Conservation (phyloP, 352 stramenopile species). For the Globisporangium mamillatum region DNA sequence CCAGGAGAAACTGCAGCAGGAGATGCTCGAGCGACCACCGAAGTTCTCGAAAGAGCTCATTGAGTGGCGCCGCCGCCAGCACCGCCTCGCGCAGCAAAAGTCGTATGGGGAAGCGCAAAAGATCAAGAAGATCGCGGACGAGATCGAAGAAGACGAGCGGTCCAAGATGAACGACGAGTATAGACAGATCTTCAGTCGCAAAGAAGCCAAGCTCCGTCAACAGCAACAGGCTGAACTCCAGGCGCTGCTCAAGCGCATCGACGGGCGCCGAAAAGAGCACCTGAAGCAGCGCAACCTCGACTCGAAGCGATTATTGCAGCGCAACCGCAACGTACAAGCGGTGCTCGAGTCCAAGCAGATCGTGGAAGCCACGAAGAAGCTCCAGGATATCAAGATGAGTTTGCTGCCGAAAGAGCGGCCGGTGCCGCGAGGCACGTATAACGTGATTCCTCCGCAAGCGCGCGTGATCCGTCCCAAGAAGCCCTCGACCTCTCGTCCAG, state of each 20-base stretch:
- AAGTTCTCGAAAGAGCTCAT: conserved; percentile 95
- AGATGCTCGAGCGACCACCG: conserved; percentile 81
- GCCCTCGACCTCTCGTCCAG: conserved; percentile 34
- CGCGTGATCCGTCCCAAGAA: conserved; percentile 74
- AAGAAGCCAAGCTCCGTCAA: conserved; percentile 88
- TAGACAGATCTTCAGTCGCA: conserved; percentile 72
- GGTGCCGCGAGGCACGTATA: conserved; percentile 46
- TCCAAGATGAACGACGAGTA: conserved; percentile 86
- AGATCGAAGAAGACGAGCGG: conserved; percentile 91
- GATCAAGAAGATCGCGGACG: conserved; percentile 94
- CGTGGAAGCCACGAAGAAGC: conserved; percentile 65
- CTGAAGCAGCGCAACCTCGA: conserved; percentile 92
- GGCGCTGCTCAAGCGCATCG: conserved; percentile 93
- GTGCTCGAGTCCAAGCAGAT: conserved; percentile 93
- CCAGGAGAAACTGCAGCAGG: conserved; percentile 86
- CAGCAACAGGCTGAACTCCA: conserved; percentile 93
- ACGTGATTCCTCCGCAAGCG: conserved; percentile 74
- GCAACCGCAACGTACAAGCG: conserved; percentile 94
- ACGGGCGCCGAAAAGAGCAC: conserved; percentile 92
- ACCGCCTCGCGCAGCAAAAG: conserved; percentile 92
- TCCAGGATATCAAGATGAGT: conserved; percentile 81
- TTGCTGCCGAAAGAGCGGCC: conserved; percentile 64
- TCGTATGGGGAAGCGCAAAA: conserved; percentile 93
- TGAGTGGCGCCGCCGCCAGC: conserved; percentile 92
- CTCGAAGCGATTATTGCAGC: conserved; percentile 92